Conservation (phyloP, 2,329 filamentous ascomycete species). For the Aspergillus proliferans region DNA sequence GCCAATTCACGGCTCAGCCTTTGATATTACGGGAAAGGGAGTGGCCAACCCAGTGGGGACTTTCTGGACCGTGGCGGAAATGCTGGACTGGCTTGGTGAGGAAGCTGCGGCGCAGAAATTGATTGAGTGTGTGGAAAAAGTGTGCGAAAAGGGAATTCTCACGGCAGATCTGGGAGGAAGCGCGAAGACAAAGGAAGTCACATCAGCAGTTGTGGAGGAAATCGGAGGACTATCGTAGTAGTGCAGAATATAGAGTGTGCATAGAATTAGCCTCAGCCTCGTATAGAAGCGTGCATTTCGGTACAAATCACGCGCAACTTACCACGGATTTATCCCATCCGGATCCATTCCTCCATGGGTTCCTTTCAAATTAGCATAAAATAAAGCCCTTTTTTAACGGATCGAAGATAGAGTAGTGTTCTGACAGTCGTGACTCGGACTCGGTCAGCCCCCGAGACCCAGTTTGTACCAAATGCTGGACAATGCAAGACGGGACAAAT, state of each 20-base stretch:
- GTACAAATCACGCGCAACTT: too few relatives aligned
- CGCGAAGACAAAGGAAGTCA: constrained; percentile 53
- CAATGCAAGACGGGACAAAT: too few relatives aligned
- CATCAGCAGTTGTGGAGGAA: constrained; percentile 51
- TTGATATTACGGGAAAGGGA: constrained; percentile 59
- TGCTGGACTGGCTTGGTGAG: constrained; percentile 60
- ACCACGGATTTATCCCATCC: too few relatives aligned
- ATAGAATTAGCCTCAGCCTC: too few relatives aligned
- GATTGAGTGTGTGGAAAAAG: constrained; percentile 56
- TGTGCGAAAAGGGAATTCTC: constrained; percentile 49
- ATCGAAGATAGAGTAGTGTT: too few relatives aligned
- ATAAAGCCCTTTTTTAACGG: too few relatives aligned
- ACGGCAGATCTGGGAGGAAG: constrained; percentile 57
- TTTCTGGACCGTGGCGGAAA: constrained; percentile 65
- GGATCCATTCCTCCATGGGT: too few relatives aligned
- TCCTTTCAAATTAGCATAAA: too few relatives aligned
- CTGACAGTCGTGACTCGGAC: too few relatives aligned
- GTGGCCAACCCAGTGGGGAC: constrained; percentile 58
- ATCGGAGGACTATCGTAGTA: constrained; percentile 36
- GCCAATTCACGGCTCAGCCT: constrained; percentile 58
- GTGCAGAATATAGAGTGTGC: not conserved
- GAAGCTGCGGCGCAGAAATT: constrained; percentile 51
- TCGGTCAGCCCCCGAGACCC: too few relatives aligned
- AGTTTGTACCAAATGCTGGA: too few relatives aligned
- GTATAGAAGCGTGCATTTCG: too few relatives aligned